phyloP scores from a whole-genome alignment of 768 basidiomycete species.

The Tricholoma furcatifolium region DNA sequence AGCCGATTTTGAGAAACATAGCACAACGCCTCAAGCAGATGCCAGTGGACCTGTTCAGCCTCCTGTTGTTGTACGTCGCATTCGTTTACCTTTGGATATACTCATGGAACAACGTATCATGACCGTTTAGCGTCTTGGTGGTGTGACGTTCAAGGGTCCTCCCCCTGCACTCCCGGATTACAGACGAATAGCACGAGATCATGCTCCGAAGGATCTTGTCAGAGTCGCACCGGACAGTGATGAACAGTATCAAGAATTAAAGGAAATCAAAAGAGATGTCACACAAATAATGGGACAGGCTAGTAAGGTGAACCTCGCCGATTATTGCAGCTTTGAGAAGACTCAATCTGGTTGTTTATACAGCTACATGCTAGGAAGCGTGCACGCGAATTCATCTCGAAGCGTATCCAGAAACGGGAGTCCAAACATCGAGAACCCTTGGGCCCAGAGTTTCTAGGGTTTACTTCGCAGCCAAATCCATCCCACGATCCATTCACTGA shows the following conservation, averaged over 20 bases:
- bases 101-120: background rate
- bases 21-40: no score
- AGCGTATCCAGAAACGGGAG: background rate
- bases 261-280: background rate
- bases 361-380: background rate
- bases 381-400: background rate
- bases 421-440: background rate
- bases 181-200: no score
- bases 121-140: background rate
- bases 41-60: background rate
- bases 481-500: constrained; percentile 9
- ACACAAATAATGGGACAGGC: background rate
- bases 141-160: background rate
- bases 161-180: background rate
- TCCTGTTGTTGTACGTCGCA: background rate
- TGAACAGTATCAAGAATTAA: background rate
- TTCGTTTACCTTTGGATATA: background rate
- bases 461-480: constrained; percentile 4
- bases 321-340: background rate
- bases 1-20: no score
- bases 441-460: constrained; percentile 7
- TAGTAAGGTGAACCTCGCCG: background rate
- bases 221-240: background rate
- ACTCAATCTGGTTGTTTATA: background rate
- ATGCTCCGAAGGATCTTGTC: background rate